phyloP scores from a whole-genome alignment of 2,329 filamentous ascomycete species.

The Graphilbum ipis-grandicollis region DNA sequence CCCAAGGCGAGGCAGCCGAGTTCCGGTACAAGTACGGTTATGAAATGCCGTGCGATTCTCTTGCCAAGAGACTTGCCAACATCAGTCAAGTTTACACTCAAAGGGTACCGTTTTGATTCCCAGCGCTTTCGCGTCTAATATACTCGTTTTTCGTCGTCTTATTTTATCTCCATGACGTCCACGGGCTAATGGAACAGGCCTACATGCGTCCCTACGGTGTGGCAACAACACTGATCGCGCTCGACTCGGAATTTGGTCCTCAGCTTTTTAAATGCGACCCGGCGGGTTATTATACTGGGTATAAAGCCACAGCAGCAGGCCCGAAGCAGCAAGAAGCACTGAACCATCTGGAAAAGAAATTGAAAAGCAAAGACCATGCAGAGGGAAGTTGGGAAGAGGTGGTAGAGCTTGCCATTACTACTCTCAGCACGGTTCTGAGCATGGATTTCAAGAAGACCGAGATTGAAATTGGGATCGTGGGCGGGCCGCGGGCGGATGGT shows the following conservation, averaged over 20 bases:
- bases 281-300: conserved; percentile 93
- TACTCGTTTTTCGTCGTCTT: no score
- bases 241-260: conserved; percentile 82
- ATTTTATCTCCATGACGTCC: no score
- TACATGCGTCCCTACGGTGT: conserved; percentile 98
- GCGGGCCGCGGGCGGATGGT: conserved; percentile 67
- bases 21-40: conserved; percentile 98
- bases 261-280: conserved; percentile 98
- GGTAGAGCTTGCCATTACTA: conserved; percentile 89
- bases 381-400: conserved; percentile 94
- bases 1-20: conserved; percentile 88
- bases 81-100: conserved; percentile 99
- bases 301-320: conserved; percentile 93
- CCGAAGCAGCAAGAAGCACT: conserved; percentile 98
- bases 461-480: conserved; percentile 94
- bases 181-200: conserved; percentile 34
- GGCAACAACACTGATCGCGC: conserved; percentile 82
- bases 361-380: conserved; percentile 95
- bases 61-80: conserved; percentile 94
- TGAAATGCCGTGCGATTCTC: conserved; percentile 96
- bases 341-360: conserved; percentile 98
- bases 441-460: conserved; percentile 99
- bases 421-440: conserved; percentile 87
- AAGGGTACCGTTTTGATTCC: no score
- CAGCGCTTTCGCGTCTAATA: no score